These are phyloP conservation scores for Petunia axillaris DNA, from an alignment of 257 asterid genomes.

Conservation along the genomic window DNA sequence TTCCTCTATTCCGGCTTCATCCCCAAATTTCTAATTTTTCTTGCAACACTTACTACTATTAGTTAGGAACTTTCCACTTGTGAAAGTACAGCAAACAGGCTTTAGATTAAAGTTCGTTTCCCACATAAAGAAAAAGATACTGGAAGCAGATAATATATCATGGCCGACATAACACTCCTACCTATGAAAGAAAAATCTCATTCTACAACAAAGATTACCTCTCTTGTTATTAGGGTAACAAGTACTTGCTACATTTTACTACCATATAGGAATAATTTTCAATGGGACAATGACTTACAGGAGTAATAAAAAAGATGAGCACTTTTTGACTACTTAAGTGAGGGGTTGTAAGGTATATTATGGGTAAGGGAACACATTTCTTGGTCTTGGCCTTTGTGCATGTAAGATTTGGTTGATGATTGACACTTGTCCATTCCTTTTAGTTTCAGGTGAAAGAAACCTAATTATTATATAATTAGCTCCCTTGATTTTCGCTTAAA, in stretches of 20 bases:
- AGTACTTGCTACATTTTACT: background rate
- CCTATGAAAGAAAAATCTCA: background rate
- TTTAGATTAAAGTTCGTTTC: background rate
- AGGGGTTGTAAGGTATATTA: background rate
- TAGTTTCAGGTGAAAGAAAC: background rate
- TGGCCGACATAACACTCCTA: constrained; percentile 19
- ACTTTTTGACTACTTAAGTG: background rate
- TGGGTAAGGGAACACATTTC: background rate
- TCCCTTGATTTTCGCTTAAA: constrained; percentile 11
- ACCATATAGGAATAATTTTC: background rate
- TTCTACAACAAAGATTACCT: background rate
- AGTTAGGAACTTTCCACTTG: too few relatives aligned
- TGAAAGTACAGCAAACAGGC: too few relatives aligned
- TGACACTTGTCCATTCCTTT: constrained; percentile 35
- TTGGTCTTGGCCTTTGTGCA: constrained; percentile 20
- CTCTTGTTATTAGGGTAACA: background rate
- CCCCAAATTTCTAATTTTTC: too few relatives aligned
- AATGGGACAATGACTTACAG: background rate
- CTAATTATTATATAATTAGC: constrained; percentile 17
- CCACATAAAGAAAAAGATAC: background rate
- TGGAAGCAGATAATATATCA: background rate
- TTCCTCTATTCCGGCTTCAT: too few relatives aligned
- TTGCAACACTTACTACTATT: too few relatives aligned
- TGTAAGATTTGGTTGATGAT: constrained; percentile 26
- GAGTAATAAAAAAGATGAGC: background rate